Evolutionary conservation across 805 yeast species (phyloP), one percentile per base, ranked within the genome.

Genomic region (Komagataella ulmi): DNA sequence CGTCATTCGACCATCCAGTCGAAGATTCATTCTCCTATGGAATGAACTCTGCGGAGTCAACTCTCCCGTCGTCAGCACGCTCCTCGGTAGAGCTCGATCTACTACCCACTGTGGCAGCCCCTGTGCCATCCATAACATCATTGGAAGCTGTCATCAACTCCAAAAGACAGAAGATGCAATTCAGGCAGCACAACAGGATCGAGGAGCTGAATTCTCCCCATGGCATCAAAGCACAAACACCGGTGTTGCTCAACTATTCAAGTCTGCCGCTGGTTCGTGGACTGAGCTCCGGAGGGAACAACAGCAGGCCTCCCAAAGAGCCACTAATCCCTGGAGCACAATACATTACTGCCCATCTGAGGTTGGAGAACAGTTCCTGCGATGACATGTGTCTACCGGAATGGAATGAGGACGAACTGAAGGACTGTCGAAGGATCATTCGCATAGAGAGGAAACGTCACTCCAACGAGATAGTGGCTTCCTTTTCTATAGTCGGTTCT

Each of bases 281-380:
- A 12, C 65, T 78, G 6, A 73, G 77, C 36, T 77, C 81, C 3
- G 84, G 85, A 18, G 83, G 84, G 0, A 66, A 77, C 40, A 66
- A 72, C 12, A 74, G 81, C 1, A 70, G 75, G 51, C 83, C 84
- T 2, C 84, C 84, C 21, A 74, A 71, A 54, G 14, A 17, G 10
- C 49, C 44, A 14, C 23, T 24, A 30, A 36, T 52, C 44, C 43
- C 52, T 36, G 8, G 55, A 44, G 56, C 68, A 24, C 56, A 63
- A 45, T 70, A 60, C 57, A 55, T 66, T 3, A 80, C 81, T n/a
- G 81, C 77, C 43, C 69, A 69, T 51, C 63, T 81, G 49, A 63
- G 66, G n/a, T 57, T 79, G 7, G 53, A 62, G 17, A 74, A 75
- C 21, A 79, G 80, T 5, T 59, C 61, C n/a, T 63, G 75, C 19